phyloP scores from a whole-genome alignment of 805 yeast genomes.

The Candida cerambycidarum region DNA sequence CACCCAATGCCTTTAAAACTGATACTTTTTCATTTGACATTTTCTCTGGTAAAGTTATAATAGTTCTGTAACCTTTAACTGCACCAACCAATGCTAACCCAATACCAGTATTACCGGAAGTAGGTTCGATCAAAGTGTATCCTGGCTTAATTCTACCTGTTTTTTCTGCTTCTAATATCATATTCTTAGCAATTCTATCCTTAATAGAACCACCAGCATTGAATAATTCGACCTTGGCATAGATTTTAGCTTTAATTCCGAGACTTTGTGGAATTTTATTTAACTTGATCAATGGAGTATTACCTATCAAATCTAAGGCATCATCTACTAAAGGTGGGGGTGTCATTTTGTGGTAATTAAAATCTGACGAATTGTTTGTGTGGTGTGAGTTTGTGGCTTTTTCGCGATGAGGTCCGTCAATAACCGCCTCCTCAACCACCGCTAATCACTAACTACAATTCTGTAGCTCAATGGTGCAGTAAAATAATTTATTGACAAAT shows the following conservation, averaged over 20 bases:
- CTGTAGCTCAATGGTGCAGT: too few species aligned
- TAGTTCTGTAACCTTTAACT: constrained; percentile 81
- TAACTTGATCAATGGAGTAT: constrained; percentile 76
- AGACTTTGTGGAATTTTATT: constrained; percentile 74
- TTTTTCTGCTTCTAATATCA: constrained; percentile 84
- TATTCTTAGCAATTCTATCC: constrained; percentile 83
- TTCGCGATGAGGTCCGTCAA: constrained; percentile 5
- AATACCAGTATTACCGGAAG: constrained; percentile 90
- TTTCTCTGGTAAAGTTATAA: constrained; percentile 86
- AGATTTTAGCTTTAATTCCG: constrained; percentile 69
- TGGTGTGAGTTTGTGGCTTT: constrained; percentile 2
- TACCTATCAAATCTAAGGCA: constrained; percentile 76
- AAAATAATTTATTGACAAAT: too few species aligned
- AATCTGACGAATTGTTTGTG: not conserved
- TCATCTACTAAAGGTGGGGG: constrained; percentile 41
- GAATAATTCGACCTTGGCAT: constrained; percentile 78
- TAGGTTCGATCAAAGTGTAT: constrained; percentile 81
- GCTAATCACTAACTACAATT: too few species aligned
- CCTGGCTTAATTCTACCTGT: constrained; percentile 82
- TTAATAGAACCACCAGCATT: constrained; percentile 90
- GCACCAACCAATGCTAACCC: constrained; percentile 88
- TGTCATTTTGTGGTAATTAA: constrained; percentile 11
- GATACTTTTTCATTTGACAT: constrained; percentile 91
- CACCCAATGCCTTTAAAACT: constrained; percentile 84
- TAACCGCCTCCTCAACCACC: too few species aligned